These are phyloP conservation scores for Pythium coloratum DNA, from an alignment of 352 stramenopile species.

Conservation along the genomic window DNA sequence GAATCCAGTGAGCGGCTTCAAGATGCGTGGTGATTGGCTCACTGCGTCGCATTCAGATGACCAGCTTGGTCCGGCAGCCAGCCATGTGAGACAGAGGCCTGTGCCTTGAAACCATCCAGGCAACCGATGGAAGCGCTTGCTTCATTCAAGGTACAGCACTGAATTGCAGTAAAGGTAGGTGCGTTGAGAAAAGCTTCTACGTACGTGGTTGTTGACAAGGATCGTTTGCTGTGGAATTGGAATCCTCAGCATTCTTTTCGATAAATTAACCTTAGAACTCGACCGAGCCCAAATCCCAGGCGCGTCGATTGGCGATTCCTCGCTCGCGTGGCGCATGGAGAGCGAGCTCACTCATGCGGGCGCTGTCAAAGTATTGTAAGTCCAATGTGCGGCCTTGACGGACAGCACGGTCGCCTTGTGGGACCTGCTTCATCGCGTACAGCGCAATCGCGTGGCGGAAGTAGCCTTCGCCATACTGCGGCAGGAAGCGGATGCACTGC, in stretches of 20 bases:
- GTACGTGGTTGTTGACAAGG: neutral
- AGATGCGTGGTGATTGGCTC: no score
- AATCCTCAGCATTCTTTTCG: neutral
- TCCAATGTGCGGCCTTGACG: constrained; percentile 21
- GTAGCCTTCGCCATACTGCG: constrained; percentile 29
- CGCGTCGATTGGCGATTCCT: neutral
- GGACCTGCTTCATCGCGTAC: constrained; percentile 8
- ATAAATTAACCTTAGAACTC: constrained; percentile 18
- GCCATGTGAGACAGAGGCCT: no score
- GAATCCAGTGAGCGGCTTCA: no score
- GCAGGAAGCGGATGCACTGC: constrained; percentile 27
- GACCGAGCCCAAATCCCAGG: constrained; percentile 13
- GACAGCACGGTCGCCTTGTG: constrained; percentile 20
- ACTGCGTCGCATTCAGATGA: no score
- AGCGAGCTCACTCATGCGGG: constrained; percentile 19
- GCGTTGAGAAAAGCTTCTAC: no score
- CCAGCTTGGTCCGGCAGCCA: no score
- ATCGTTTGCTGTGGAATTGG: neutral
- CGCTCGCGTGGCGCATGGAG: constrained; percentile 16
- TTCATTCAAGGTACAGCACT: no score
- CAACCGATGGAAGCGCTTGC: no score
- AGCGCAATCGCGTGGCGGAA: constrained; percentile 30
- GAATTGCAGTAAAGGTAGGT: no score
- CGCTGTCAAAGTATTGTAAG: constrained; percentile 17
- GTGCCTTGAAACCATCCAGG: no score